Evolutionary conservation across 495 filamentous ascomycete genomes (phyloP).

Genomic region (Talaromyces wortmannii): DNA sequence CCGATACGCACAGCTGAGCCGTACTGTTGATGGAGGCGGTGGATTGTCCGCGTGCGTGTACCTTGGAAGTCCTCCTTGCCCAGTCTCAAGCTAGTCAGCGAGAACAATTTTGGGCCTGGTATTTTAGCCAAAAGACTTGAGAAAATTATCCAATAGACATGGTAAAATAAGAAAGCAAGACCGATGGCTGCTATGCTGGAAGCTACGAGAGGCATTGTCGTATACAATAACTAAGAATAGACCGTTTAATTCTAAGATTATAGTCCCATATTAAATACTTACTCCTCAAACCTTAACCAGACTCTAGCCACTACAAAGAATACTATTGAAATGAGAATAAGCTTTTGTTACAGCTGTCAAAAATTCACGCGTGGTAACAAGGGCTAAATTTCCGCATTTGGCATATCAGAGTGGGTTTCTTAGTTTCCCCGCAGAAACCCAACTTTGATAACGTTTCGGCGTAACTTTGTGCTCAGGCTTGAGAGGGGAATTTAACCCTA

Average conservation of each 20-base stretch:
- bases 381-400: not conserved
- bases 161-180: not conserved
- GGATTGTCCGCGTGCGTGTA: constrained; percentile 18
- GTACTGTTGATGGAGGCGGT: constrained; percentile 25
- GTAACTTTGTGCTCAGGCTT: not conserved
- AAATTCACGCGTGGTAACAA: not conserved
- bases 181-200: not conserved
- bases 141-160: not conserved
- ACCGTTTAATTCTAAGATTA: not conserved
- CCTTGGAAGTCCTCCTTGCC: constrained; percentile 24
- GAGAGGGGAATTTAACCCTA: not conserved
- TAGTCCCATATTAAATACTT: not conserved
- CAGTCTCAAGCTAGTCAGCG: constrained; percentile 16
- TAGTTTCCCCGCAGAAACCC: not conserved
- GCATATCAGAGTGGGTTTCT: not conserved
- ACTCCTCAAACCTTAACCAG: not conserved
- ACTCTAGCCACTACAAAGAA: not conserved
- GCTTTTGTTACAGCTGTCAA: not conserved
- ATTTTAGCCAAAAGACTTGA: constrained; percentile 5
- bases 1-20: constrained; percentile 33
- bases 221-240: not conserved
- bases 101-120: constrained; percentile 21
- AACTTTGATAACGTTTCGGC: not conserved
- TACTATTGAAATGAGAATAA: not conserved
- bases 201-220: not conserved